A percentile compares a stretch with the other conserved stretches of the same genome.
Conservation (phyloP, 2,329 filamentous ascomycete species). For the Paramyrothecium roridum region DNA sequence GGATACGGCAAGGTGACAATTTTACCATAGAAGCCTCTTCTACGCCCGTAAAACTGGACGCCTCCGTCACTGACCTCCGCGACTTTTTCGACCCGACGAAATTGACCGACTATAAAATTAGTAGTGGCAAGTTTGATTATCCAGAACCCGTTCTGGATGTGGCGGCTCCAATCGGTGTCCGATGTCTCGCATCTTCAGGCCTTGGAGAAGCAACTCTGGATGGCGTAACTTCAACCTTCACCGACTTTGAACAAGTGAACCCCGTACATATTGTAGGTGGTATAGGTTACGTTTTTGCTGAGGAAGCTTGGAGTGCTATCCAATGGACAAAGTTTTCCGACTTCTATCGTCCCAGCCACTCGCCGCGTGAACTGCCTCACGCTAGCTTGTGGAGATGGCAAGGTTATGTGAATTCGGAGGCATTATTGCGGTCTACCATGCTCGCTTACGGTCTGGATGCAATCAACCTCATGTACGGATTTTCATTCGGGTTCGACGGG, state of each 20-base stretch:
- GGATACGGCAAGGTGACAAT: neutral
- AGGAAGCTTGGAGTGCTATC: neutral
- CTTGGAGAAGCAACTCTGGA: constrained; percentile 4
- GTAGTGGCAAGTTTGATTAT: no score
- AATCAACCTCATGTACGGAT: neutral
- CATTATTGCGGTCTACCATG: neutral
- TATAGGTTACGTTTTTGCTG: neutral
- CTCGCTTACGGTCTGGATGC: neutral
- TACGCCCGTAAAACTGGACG: neutral
- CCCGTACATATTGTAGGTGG: neutral
- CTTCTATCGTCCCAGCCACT: neutral
- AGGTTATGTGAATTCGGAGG: neutral
- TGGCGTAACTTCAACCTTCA: constrained; percentile 2
- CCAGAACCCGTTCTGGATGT: neutral
- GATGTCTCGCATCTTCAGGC: constrained; percentile 4
- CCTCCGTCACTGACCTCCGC: neutral
- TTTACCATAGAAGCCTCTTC: no score
- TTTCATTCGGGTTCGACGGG: neutral
- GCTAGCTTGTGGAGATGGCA: neutral
- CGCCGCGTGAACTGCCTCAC: neutral
- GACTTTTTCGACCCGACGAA: neutral
- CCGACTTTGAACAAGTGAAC: neutral
- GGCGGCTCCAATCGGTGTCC: constrained; percentile 6
- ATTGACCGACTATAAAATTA: no score
- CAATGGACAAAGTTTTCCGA: neutral